Base-by-base conservation (phyloP, 768 basidiomycete genomes). In the Rhodotorula babjevae region DNA sequence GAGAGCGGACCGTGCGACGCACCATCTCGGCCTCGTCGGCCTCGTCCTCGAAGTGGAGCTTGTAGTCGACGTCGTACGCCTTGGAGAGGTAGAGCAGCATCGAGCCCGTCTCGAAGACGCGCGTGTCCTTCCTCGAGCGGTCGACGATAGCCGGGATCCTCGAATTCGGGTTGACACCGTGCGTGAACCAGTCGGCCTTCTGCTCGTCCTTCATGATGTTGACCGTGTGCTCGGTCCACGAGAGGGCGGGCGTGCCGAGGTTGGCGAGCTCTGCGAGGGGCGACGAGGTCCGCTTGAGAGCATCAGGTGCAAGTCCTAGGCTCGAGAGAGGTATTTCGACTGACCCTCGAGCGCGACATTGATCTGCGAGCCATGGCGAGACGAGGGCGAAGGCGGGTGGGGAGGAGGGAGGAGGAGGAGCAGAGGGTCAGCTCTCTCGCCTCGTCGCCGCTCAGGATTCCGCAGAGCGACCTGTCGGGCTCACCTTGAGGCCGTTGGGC, bases 61-160 rank as follows among this genome's bases (percentile, higher is more conserved):
- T 84, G 79, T 84, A 81, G n/a, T 90, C 86, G 75, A 84, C 87
- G 81, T 95, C 93, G 78, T 89, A 93, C 78, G 89, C 86, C 78
- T 91, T 88, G 31, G 84, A 84, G 63, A 95, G 86, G 79, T 84
- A 93, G 23, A 92, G 81, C 63, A 93, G 80, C 72, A 95, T 92
- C 9, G 91, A 90, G 2, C 88, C 87, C 8, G 86, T 79, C 75
- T 83, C 82, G 71, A 81, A 82, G 25, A 82, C 78, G 25, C 78
- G 75, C 52, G 80, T 78, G 46, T 70, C 67, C 52, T 69, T 52
- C 62, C 76, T 59, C 50, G 79, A 80, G 69, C 80, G 79, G 67
- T 82, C 81, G 21, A 81, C 77, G 31, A 82, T 62, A 23, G 80
- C 81, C 1, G 82, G 82, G 65, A 82, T 82, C 21, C 81, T 72